A percentile compares a stretch with the other conserved stretches of the same genome.
Conservation (phyloP, 805 yeast genomes). For the Starmera amethionina region DNA sequence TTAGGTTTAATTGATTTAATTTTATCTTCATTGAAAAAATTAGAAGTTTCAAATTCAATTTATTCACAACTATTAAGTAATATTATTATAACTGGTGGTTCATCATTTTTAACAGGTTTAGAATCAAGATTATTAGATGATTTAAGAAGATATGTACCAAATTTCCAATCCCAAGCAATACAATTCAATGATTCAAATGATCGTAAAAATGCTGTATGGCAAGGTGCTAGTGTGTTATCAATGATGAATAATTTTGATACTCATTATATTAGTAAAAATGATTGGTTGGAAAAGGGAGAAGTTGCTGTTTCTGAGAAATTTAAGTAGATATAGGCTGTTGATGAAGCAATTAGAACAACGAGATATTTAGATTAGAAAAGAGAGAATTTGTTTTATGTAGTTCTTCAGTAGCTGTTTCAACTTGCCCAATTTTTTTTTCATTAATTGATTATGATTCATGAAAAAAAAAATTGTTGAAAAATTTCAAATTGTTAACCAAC, state of each 20-base stretch:
- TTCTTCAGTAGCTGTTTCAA: no score
- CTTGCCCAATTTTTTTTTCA: no score
- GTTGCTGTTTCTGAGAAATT: slow-evolving; percentile 34
- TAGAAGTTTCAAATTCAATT: slow-evolving; percentile 30
- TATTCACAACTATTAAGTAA: slow-evolving; percentile 42
- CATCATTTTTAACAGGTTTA: slow-evolving; percentile 59
- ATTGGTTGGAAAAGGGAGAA: slow-evolving; percentile 63
- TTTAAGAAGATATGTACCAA: slow-evolving; percentile 52
- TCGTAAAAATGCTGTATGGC: slow-evolving; percentile 63
- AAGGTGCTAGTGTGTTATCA: slow-evolving; percentile 72
- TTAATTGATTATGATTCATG: no score
- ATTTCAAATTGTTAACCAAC: no score
- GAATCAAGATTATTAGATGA: slow-evolving; percentile 60
- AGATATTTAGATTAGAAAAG: no score
- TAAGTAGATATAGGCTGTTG: slow-evolving; percentile 24
- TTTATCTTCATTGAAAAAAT: slow-evolving; percentile 29
- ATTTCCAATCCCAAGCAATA: slow-evolving; percentile 52
- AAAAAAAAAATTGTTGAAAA: no score
- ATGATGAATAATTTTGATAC: slow-evolving; percentile 77
- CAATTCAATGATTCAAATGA: slow-evolving; percentile 50
- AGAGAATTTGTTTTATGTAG: no score
- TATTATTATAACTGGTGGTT: slow-evolving; percentile 68
- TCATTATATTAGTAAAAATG: slow-evolving; percentile 62
- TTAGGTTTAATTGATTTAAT: slow-evolving; percentile 27
- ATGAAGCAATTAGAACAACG: no score